A percentile compares a stretch with the other conserved stretches of the same genome.
Evolutionary conservation across 148 eudicot species (phyloP).

Genomic region (Rhododendron williamsianum): DNA sequence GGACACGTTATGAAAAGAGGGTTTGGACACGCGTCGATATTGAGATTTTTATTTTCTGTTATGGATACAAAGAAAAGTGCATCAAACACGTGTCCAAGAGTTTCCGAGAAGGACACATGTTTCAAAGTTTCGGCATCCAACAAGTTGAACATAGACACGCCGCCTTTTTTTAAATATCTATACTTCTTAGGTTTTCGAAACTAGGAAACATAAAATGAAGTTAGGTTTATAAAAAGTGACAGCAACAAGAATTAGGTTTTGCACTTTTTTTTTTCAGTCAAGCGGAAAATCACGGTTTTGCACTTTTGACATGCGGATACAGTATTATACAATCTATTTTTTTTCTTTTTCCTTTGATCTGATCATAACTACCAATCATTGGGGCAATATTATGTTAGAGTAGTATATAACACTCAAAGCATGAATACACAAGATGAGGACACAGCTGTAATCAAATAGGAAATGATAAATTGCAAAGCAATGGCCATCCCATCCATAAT

Average conservation of each 20-base stretch:
- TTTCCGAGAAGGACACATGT: not conserved
- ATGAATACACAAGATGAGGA: not conserved
- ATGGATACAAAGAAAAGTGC: not conserved
- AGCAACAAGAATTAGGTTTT: not conserved
- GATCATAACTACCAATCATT: not conserved
- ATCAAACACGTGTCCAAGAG: not conserved
- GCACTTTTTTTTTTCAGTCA: too few relatives aligned
- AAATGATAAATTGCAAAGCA: not conserved
- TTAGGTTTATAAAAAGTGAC: not conserved
- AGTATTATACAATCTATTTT: not conserved
- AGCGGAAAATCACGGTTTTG: too few relatives aligned
- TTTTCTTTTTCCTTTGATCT: not conserved
- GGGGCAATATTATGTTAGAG: not conserved
- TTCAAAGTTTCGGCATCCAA: not conserved
- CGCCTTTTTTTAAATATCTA: not conserved
- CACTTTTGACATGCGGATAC: not conserved
- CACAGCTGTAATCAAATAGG: not conserved
- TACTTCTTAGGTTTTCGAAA: not conserved
- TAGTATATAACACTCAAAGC: not conserved
- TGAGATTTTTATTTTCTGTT: not conserved
- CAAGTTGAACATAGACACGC: not conserved
- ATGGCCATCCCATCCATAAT: not conserved
- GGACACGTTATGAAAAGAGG: too few relatives aligned
- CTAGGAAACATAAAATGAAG: not conserved
- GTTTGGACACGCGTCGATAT: not conserved